Evolutionary conservation across 1,139 yeast species (phyloP).

Genomic region (Suhomyces bribrorum): DNA sequence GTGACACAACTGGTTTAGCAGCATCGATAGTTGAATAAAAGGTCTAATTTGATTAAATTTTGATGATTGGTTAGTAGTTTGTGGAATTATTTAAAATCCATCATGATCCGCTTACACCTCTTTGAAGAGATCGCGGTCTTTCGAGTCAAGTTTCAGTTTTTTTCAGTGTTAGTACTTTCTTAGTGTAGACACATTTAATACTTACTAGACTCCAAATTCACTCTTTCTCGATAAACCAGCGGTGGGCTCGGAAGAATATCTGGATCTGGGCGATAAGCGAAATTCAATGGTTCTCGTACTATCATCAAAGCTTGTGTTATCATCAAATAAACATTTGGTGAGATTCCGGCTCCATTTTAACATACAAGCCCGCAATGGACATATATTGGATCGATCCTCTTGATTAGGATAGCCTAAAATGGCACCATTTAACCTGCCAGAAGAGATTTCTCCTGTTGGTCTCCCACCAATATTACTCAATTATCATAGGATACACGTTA

Average conservation of each 20-base stretch:
- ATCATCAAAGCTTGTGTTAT: not conserved
- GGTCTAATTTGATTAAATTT: no score
- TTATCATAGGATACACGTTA: not conserved
- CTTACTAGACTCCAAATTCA: constrained; percentile 11
- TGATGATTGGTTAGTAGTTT: no score
- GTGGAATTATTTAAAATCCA: no score
- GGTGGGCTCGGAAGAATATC: constrained; percentile 1
- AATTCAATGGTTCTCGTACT: not conserved
- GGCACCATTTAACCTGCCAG: not conserved
- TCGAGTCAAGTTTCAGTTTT: no score
- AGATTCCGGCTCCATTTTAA: constrained; percentile 3
- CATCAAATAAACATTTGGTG: not conserved
- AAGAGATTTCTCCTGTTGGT: not conserved
- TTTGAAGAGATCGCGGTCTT: no score
- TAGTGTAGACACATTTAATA: no score
- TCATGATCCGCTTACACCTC: no score
- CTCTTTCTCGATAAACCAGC: constrained; percentile 9
- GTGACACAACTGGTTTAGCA: no score
- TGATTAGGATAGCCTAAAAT: constrained; percentile 17
- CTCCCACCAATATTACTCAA: not conserved
- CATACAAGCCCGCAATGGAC: constrained; percentile 8
- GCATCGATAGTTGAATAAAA: no score
- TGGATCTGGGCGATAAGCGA: constrained; percentile 1
- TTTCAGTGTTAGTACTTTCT: no score
- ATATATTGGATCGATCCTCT: constrained; percentile 18